Conservation (phyloP, 345 rosid species). For the Litchi chinensis region DNA sequence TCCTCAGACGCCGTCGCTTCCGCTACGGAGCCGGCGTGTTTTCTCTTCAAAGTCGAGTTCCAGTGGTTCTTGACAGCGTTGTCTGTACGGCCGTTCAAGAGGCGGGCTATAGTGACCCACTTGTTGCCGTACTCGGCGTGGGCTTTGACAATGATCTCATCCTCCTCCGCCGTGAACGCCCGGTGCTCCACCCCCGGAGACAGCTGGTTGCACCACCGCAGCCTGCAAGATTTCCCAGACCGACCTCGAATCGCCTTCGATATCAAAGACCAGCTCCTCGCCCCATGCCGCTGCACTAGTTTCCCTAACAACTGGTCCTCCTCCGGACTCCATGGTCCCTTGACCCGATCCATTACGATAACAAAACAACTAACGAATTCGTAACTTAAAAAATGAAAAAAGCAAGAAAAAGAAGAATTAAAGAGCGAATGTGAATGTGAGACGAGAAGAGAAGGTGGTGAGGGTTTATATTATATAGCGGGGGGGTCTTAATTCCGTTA, state of each 20-base stretch:
- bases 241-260: conserved; percentile 56
- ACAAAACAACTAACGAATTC: not conserved
- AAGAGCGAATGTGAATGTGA: not conserved
- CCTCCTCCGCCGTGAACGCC: conserved; percentile 55
- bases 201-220: conserved; percentile 73
- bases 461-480: conserved; percentile 10
- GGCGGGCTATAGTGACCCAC: conserved; percentile 65
- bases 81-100: conserved; percentile 59
- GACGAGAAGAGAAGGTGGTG: not conserved
- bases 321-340: conserved; percentile 63
- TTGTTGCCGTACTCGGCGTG: conserved; percentile 57
- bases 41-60: conserved; percentile 63
- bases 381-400: too few relatives aligned
- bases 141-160: conserved; percentile 46
- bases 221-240: conserved; percentile 69
- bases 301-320: conserved; percentile 53
- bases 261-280: conserved; percentile 58
- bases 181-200: conserved; percentile 60
- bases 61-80: conserved; percentile 69
- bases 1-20: not conserved
- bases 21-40: not conserved
- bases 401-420: not conserved
- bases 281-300: conserved; percentile 50
- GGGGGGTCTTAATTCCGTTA: not conserved
- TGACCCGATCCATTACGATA: conserved; percentile 34